Conservation (phyloP, 2,329 filamentous ascomycete genomes). For the Leptographium lundbergii region DNA sequence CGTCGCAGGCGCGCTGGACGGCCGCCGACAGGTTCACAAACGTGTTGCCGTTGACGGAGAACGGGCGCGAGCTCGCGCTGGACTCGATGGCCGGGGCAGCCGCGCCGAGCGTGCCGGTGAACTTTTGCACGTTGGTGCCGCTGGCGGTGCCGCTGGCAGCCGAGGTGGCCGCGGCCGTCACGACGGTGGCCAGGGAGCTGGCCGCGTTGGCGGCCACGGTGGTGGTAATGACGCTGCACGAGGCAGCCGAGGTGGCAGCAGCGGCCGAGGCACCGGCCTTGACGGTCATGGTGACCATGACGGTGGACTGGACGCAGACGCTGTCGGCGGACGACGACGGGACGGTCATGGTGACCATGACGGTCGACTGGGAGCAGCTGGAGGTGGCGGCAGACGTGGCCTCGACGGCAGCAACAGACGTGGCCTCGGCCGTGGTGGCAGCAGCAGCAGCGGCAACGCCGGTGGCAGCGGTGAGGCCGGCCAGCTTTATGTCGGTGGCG, state of each 20-base stretch:
- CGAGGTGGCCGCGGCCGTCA: slow-evolving; percentile 7
- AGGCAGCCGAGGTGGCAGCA: slow-evolving; percentile 8
- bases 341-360: not conserved
- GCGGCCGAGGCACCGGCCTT: no score
- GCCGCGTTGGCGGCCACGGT: slow-evolving; percentile 10
- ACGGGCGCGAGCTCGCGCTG: slow-evolving; percentile 20
- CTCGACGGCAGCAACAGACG: not conserved
- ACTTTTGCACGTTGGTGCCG: slow-evolving; percentile 24
- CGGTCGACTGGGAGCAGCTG: slow-evolving; percentile 1
- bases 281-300: not conserved
- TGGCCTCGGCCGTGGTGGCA: slow-evolving; percentile 7
- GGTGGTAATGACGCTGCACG: slow-evolving; percentile 8
- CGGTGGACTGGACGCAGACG: slow-evolving; percentile 2
- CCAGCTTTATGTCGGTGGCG: slow-evolving; percentile 14
- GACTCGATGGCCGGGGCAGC: slow-evolving; percentile 22
- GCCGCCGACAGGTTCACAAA: slow-evolving; percentile 29
- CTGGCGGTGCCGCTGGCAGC: not conserved
- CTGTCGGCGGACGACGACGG: no score
- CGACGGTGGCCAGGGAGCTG: slow-evolving; percentile 9
- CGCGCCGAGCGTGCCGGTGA: slow-evolving; percentile 27
- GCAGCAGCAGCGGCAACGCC: slow-evolving; percentile 9
- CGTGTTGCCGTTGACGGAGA: slow-evolving; percentile 23
- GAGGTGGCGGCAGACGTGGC: not conserved
- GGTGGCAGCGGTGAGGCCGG: not conserved
- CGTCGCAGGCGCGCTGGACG: slow-evolving; percentile 28